Base-by-base conservation (phyloP, 164 flowering plant species). In the Taxillus chinensis region DNA sequence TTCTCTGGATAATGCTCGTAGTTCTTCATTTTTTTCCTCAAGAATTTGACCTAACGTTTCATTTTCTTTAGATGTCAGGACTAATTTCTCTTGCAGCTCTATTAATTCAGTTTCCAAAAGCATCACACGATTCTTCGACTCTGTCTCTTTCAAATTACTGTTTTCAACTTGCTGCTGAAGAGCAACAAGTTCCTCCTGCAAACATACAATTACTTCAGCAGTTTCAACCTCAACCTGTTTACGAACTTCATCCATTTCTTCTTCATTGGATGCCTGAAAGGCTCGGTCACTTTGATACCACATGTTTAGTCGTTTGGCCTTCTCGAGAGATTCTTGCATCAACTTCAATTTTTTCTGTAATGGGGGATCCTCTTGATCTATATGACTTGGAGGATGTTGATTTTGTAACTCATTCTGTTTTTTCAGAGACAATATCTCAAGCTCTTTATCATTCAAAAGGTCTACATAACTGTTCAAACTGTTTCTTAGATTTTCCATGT, bases 161-260 rank as follows among this genome's bases (percentile, higher is more conserved):
- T 79, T 82, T n/a, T 77, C 71, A 17, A 86, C 82, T 70, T 85
- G 83, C 72, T 82, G 80, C 74, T 90, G 93, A 77, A 90, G 91
- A 58, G 55, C 57, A 17, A 72, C 56, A 45, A 95, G 89, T 67
- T 95, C 97, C 73, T 90, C 96, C 75, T 89, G 93, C 76, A 95
- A 70, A 71, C 93, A 86, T 63, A 95, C 84, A 72, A 95, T 95
- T 57, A 85, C 99, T 72, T 90, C 91, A 11, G 96, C 99, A 51
- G 97, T 95, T 81, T 89, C 99, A 55, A 81, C 97, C 75, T 95
- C 99, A 61, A 75, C 99, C 75, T 95, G 99, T 60, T 77, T 65
- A 54, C 91, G 79, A 62, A 85, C 77, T 70, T 83, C 84, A 67
- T 90, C 97, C 86, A 79, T 84, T 70, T 90, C 97, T 69, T 80